Evolutionary conservation across 352 stramenopile genomes (phyloP), one percentile per base, ranked within the genome.

Genomic region (Phytophthora chlamydospora): DNA sequence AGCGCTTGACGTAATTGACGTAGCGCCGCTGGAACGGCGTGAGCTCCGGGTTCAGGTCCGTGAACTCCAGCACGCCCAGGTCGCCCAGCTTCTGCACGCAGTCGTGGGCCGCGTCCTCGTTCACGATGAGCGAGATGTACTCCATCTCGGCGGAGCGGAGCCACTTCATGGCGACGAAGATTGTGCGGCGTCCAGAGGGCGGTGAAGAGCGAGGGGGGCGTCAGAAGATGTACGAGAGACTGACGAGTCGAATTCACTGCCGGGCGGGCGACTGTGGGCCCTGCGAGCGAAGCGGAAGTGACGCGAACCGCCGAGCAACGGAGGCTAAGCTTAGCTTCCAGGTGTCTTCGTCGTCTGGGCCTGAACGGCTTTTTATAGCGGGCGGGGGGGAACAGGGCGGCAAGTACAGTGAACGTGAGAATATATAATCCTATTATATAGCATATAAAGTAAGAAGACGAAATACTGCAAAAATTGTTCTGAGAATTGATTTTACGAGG

Each of bases 101-200:
- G 75, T 98, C 90, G 78, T 99, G 97, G 50, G 97, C 94, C 19
- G 96, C 96, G 72, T 99, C 96, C 74, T 99, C 97, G 62, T 98
- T 98, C 59, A 99, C 91, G 71, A 99, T 99, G 49, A 99, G 82
- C 56, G 92, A 98, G 78, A 99, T 98, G 66, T 99, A 99, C 82
- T 98, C 90, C 97, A 99, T 99, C 71, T 98, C 95, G 72, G 98
- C 94, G 48, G 97, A 99, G 59, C 97, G 96, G 68, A 99, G 98
- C 97, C 97, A 99, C 79, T 90, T 95, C 85, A 95, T 95, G 46
- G 17, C 9, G 19, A 44, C 24, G 31, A 33, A 29, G 14, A 17
- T 49, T 21, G 35, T 41, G 43, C 24, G 33, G 12, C 34, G 41
- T 40, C 10, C 59, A 39, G 21, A 6, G n/a, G 14, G 33, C 35